Evolutionary conservation across 2,329 filamentous ascomycete genomes (phyloP), one percentile per base, ranked within the genome.

Genomic region (Hymenoscyphus albidus): DNA sequence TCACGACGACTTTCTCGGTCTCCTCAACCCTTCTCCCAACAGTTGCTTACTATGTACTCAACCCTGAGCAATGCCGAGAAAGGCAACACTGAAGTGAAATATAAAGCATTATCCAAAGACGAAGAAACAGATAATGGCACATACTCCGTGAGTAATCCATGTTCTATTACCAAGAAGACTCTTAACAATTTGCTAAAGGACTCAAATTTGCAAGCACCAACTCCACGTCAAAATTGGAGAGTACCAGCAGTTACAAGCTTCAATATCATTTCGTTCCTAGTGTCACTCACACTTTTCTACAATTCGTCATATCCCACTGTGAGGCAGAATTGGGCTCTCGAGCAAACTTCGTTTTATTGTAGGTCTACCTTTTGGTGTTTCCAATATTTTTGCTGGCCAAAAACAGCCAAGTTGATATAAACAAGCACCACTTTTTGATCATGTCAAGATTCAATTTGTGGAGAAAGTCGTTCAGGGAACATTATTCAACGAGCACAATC

Each of bases 371-470:
- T 44, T n/a, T 16, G 14, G 40, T 7, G 14, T 44, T 44, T n/a
- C 7, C 1, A 2, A 5, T 44, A 10, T 44, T 3, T n/a, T 44
- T n/a, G 12, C 16, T 16, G 14, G 16, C 1, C n/a, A 7, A 44
- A 44, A 44, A 5, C 5, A 44, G 16, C 12, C 14, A 44, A 44
- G 40, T 12, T 44, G 14, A 44, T 44, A 44, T 44, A 44, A 44
- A 44, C 31, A 31, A 61, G 59, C 59, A 39, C 59, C 59, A 35
- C 42, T 61, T 22, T 61, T 61, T n/a, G 31, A 38, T n/a, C 59
- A 31, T 12, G 14, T 61, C 3, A 61, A 61, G 31, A 61, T 61
- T 38, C 40, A 42, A 35, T 22, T 61, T 2, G 59, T 61, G 5
- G 32, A 54, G 18, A 61, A 56, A 35, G 18, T 51, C 9, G 59